These are phyloP conservation scores for Russula abietina DNA, from an alignment of 768 basidiomycete genomes.

Conservation along the genomic window DNA sequence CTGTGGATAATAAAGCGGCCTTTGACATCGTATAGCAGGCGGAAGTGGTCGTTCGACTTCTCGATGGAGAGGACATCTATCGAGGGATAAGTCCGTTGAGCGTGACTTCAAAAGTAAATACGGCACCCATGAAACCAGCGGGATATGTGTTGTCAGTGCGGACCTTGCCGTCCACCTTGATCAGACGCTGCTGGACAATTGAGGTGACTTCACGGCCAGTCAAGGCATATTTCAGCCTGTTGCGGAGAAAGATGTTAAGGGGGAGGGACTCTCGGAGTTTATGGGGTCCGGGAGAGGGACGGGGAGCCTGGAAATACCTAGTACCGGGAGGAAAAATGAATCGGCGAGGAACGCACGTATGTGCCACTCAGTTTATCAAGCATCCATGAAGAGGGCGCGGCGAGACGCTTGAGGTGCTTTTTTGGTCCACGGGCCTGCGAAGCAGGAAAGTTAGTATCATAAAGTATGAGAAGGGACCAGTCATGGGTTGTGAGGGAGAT, in stretches of 20 bases:
- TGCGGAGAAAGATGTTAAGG: conserved; percentile 94
- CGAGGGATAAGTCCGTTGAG: background rate
- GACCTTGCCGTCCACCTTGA: conserved; percentile 99
- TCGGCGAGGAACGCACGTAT: conserved; percentile 54
- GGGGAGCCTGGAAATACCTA: conserved; percentile 61
- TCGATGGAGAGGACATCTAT: conserved; percentile 94
- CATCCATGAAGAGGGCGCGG: conserved; percentile 99
- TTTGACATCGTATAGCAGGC: conserved; percentile 98
- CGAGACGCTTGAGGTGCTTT: conserved; percentile 97
- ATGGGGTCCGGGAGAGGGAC: conserved; percentile 97
- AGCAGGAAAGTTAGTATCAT: conserved; percentile 26
- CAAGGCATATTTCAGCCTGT: conserved; percentile 98
- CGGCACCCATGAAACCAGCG: conserved; percentile 92
- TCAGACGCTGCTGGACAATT: conserved; percentile 92
- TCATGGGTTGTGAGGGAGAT: conserved; percentile 14
- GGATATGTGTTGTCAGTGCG: conserved; percentile 97
- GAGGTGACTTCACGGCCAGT: conserved; percentile 93
- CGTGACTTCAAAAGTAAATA: background rate
- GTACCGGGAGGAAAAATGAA: background rate
- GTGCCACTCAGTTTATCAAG: conserved; percentile 96
- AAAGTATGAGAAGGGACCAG: conserved; percentile 13
- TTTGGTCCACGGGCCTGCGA: conserved; percentile 91
- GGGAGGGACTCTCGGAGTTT: conserved; percentile 98
- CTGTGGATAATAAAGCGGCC: conserved; percentile 99
- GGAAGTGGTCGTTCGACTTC: conserved; percentile 99